Evolutionary conservation across 495 filamentous ascomycete species (phyloP).

Genomic region (Thermothielavioides terrestris): DNA sequence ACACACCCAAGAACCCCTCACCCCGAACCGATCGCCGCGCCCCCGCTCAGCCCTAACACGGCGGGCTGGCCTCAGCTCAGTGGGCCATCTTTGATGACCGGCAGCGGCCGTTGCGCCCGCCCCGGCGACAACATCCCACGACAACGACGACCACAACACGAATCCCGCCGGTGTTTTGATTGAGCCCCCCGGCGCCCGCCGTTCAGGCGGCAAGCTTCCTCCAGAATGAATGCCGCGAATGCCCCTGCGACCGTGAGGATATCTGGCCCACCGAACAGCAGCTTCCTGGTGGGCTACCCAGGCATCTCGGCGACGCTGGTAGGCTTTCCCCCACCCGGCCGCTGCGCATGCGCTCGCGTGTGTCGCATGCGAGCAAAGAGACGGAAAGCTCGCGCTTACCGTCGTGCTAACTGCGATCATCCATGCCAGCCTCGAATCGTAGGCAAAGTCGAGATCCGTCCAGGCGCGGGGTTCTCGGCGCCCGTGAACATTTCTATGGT

Average conservation of each 20-base stretch:
- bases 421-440: conserved; percentile 75
- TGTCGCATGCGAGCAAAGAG: conserved; percentile 2
- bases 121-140: conserved; percentile 9
- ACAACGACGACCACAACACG: conserved; percentile 10
- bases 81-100: conserved; percentile 19
- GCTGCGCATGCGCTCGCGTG: neutral
- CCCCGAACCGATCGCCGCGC: conserved; percentile 2
- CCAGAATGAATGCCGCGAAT: conserved; percentile 24
- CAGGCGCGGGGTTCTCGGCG: conserved; percentile 68
- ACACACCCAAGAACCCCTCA: conserved; percentile 16
- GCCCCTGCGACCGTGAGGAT: conserved; percentile 83
- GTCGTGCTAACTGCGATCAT: conserved; percentile 18
- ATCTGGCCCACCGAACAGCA: conserved; percentile 93
- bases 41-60: conserved; percentile 10
- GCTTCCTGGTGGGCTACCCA: conserved; percentile 92
- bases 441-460: conserved; percentile 96
- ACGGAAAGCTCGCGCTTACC: neutral
- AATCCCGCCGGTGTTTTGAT: neutral
- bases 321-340: conserved; percentile 31
- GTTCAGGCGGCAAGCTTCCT: conserved; percentile 15
- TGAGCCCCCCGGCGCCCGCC: conserved; percentile 7
- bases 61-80: conserved; percentile 15
- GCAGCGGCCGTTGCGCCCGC: conserved; percentile 14
- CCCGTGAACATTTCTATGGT: conserved; percentile 89
- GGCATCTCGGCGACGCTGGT: conserved; percentile 97